These are phyloP conservation scores for Aspergillus eucalypticola DNA, from an alignment of 2,329 filamentous ascomycete genomes.

Conservation along the genomic window DNA sequence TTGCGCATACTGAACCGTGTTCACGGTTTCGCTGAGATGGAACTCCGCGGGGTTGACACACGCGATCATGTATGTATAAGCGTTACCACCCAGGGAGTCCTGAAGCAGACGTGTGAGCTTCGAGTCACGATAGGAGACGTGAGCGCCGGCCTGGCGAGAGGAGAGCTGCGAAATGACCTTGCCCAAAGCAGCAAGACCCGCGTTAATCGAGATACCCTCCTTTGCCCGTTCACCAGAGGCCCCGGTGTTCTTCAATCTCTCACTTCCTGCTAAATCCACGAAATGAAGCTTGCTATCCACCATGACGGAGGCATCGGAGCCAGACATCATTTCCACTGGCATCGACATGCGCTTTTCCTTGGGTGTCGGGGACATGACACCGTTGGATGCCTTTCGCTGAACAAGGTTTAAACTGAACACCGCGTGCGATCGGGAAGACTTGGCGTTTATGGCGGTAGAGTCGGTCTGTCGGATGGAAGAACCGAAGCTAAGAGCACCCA, in stretches of 20 bases:
- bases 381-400: conserved; percentile 62
- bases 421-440: conserved; percentile 95
- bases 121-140: conserved; percentile 98
- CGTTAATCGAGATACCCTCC: conserved; percentile 98
- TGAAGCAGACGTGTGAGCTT: conserved; percentile 91
- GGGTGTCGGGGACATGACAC: conserved; percentile 55
- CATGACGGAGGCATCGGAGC: conserved; percentile 66
- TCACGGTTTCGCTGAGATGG: conserved; percentile 94
- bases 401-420: conserved; percentile 95
- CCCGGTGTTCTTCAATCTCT: conserved; percentile 94
- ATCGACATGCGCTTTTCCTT: conserved; percentile 85
- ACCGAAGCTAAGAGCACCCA: conserved; percentile 86
- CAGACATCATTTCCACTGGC: conserved; percentile 74
- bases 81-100: conserved; percentile 94
- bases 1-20: conserved; percentile 96
- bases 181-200: conserved; percentile 86
- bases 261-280: conserved; percentile 94
- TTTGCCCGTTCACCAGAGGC: conserved; percentile 91
- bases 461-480: conserved; percentile 95
- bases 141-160: conserved; percentile 78
- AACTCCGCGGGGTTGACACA: conserved; percentile 97
- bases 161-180: conserved; percentile 99
- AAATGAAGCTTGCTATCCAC: conserved; percentile 99
- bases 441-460: conserved; percentile 93
- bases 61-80: conserved; percentile 99